Conservation (phyloP, 176 grass and related monocot genomes). For the Otatea glauca region DNA sequence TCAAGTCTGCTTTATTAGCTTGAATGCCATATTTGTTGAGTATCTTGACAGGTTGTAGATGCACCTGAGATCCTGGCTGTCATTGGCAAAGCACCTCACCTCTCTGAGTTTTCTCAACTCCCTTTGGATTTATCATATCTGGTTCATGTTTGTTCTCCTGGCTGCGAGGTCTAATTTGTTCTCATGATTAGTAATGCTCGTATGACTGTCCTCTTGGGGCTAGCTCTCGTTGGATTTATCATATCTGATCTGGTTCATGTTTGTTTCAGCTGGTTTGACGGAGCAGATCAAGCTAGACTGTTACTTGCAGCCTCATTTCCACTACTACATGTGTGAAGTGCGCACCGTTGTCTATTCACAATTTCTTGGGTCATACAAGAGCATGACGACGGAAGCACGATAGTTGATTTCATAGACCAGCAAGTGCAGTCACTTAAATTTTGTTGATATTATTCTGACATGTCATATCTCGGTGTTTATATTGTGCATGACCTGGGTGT, state of each 20-base stretch:
- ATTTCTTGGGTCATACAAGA: conserved; percentile 96
- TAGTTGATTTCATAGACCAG: conserved; percentile 93
- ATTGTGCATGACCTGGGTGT: background rate
- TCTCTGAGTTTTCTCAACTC: conserved; percentile 96
- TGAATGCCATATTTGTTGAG: conserved; percentile 29
- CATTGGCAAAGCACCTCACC: conserved; percentile 87
- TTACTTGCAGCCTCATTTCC: conserved; percentile 93
- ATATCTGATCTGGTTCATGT: conserved; percentile 35
- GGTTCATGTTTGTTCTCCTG: too few species aligned
- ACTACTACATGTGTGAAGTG: conserved; percentile 95
- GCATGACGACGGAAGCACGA: conserved; percentile 94
- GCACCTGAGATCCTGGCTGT: conserved; percentile 96
- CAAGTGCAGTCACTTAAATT: conserved; percentile 44
- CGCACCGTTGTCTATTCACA: conserved; percentile 90
- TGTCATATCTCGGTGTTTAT: background rate
- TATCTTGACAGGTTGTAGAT: conserved; percentile 77
- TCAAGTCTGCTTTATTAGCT: conserved; percentile 24
- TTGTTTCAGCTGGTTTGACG: conserved; percentile 87
- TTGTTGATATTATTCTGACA: background rate
- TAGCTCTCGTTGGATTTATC: conserved; percentile 28
- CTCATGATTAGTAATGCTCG: conserved; percentile 1
- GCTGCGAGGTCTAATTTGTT: conserved; percentile 60
- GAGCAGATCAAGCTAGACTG: conserved; percentile 92
- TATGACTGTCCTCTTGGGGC: background rate
- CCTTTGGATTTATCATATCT: too few species aligned